These are phyloP conservation scores for Prunus persica DNA, from an alignment of 306 rosid genomes.

Conservation along the genomic window DNA sequence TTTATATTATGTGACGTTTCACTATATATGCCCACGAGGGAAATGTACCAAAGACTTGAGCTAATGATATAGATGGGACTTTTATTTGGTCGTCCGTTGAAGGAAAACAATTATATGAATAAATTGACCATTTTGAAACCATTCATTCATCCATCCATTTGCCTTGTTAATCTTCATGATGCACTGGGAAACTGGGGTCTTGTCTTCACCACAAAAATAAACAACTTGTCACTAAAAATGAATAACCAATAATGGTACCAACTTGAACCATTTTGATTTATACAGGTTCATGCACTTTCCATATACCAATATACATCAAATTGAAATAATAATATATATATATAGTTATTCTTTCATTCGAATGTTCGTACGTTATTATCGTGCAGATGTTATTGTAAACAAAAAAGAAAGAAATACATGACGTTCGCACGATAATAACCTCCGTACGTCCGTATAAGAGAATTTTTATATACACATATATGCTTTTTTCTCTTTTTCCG, in stretches of 20 bases:
- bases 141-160: not conserved
- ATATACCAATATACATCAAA: not conserved
- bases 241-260: not conserved
- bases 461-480: no score
- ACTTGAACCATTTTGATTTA: constrained; percentile 7
- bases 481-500: not conserved
- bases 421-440: no score
- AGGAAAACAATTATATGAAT: not conserved
- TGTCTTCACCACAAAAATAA: not conserved
- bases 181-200: not conserved
- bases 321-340: not conserved
- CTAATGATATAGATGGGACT: not conserved
- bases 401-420: rapidly evolving
- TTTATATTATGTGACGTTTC: not conserved
- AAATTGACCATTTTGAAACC: no score
- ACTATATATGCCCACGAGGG: not conserved
- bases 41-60: not conserved
- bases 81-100: not conserved
- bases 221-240: not conserved
- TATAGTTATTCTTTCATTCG: not conserved
- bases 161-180: not conserved
- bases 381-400: no score
- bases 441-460: no score
- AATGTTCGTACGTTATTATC: no score
- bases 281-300: constrained; percentile 32